A percentile compares a stretch with the other conserved stretches of the same genome.
These are phyloP conservation scores for Salix dunnii DNA, from an alignment of 345 rosid genomes.

Conservation along the genomic window DNA sequence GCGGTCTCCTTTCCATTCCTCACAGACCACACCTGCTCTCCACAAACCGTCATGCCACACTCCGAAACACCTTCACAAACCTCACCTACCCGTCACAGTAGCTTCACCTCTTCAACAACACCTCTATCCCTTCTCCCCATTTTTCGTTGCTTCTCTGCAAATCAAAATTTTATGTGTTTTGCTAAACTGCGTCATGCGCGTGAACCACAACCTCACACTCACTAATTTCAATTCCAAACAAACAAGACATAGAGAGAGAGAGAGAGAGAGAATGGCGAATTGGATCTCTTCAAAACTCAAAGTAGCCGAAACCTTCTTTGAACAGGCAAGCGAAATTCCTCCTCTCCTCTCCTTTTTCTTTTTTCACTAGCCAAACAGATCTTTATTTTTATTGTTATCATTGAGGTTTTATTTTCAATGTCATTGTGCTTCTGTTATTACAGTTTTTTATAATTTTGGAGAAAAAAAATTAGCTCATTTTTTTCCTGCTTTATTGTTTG, in stretches of 20 bases:
- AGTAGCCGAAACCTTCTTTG: conserved; percentile 82
- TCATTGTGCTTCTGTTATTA: neutral
- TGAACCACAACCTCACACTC: neutral
- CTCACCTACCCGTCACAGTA: neutral
- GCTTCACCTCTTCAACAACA: neutral
- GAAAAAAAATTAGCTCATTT: neutral
- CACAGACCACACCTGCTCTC: neutral
- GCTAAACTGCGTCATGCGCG: conserved; percentile 8
- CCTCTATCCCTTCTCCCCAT: neutral
- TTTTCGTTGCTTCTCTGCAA: neutral
- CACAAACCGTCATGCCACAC: neutral
- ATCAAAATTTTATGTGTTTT: neutral
- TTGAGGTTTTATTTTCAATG: neutral
- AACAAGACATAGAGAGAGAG: neutral
- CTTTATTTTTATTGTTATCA: neutral
- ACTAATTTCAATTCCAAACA: neutral
- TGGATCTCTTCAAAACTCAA: conserved; percentile 95
- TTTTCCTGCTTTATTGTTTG: conserved; percentile 17
- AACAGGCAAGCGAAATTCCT: conserved; percentile 47
- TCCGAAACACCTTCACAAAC: neutral
- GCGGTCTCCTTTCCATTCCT: neutral
- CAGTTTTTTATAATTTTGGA: neutral
- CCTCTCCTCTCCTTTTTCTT: neutral
- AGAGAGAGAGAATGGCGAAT: conserved; percentile 52
- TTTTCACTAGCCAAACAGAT: no score